Percentiles rank a stretch among this genome's conserved stretches.
These are phyloP conservation scores for Cytospora piceae DNA, from an alignment of 2,329 filamentous ascomycete species.

Conservation along the genomic window DNA sequence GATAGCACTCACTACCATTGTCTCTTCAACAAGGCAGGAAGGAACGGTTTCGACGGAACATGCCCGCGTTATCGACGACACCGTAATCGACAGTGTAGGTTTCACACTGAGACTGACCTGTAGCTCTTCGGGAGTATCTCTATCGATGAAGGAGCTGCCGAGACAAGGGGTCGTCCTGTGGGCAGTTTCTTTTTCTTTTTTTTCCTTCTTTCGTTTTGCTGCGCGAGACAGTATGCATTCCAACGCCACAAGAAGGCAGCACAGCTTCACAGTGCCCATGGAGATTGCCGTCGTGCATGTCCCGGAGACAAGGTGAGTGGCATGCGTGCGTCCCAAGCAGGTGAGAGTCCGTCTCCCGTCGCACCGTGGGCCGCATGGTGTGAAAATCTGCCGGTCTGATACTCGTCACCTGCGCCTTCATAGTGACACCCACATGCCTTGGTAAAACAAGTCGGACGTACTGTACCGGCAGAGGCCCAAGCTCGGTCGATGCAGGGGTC, in stretches of 20 bases:
- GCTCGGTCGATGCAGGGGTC: conserved; percentile 24
- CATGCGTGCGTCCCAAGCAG: conserved; percentile 14
- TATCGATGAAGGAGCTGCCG: not conserved
- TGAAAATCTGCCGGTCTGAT: conserved; percentile 20
- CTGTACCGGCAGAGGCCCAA: conserved; percentile 21
- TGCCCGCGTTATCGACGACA: not conserved
- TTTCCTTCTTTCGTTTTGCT: not conserved
- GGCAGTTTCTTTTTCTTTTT: not conserved
- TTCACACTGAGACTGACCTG: not conserved
- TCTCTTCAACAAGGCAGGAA: not conserved
- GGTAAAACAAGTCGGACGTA: conserved; percentile 17
- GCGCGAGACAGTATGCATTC: conserved; percentile 7
- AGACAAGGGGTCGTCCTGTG: conserved; percentile 8
- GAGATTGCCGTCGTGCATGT: conserved; percentile 8
- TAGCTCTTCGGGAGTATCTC: not conserved
- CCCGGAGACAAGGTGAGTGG: conserved; percentile 13
- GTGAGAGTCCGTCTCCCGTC: conserved; percentile 14
- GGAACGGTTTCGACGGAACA: not conserved
- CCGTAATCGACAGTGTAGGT: not conserved
- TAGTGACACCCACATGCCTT: conserved; percentile 21
- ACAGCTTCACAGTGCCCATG: conserved; percentile 11
- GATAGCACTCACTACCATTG: not conserved
- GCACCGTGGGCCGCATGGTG: conserved; percentile 27
- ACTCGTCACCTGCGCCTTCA: conserved; percentile 17
- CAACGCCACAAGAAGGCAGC: conserved; percentile 8